A percentile compares a stretch with the other conserved stretches of the same genome.
These are phyloP conservation scores for Metarhizium sp. DNA, from an alignment of 2,329 filamentous ascomycete species.

Conservation along the genomic window DNA sequence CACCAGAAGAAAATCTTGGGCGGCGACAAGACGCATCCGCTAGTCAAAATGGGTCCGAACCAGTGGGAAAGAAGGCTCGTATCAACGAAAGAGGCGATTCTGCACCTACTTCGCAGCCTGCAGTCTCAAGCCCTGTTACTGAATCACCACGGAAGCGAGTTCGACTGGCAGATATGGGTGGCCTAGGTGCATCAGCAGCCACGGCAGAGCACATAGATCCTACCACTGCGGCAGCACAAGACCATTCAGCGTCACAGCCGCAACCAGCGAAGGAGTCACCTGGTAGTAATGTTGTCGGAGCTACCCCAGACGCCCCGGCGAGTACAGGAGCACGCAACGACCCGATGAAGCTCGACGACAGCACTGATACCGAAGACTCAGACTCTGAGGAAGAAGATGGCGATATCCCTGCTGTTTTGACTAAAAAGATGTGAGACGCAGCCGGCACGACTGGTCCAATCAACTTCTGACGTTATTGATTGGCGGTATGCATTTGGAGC, in stretches of 20 bases:
- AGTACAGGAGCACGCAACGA: constrained; percentile 13
- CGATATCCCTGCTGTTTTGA: constrained; percentile 19
- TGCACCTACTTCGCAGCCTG: not conserved
- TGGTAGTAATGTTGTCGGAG: not conserved
- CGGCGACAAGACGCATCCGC: not conserved
- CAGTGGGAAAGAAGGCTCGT: constrained; percentile 16
- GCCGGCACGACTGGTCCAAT: not conserved
- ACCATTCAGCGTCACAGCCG: not conserved
- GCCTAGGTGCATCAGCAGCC: constrained; percentile 24
- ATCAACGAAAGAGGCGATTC: constrained; percentile 7
- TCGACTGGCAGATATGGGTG: constrained; percentile 23
- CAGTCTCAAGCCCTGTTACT: not conserved
- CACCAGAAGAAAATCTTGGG: not conserved
- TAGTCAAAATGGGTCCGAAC: not conserved
- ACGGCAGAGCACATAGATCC: constrained; percentile 28
- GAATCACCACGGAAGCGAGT: constrained; percentile 14
- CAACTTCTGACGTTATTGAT: not conserved
- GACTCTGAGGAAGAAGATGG: constrained; percentile 11
- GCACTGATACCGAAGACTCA: constrained; percentile 3
- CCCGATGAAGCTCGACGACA: constrained; percentile 13
- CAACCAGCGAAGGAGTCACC: constrained; percentile 3
- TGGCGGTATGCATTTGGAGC: not conserved
- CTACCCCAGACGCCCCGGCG: not conserved
- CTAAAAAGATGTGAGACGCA: not conserved
- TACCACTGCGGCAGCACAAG: constrained; percentile 11